Conservation (phyloP, 306 rosid species). For the Acmispon strigosus region DNA sequence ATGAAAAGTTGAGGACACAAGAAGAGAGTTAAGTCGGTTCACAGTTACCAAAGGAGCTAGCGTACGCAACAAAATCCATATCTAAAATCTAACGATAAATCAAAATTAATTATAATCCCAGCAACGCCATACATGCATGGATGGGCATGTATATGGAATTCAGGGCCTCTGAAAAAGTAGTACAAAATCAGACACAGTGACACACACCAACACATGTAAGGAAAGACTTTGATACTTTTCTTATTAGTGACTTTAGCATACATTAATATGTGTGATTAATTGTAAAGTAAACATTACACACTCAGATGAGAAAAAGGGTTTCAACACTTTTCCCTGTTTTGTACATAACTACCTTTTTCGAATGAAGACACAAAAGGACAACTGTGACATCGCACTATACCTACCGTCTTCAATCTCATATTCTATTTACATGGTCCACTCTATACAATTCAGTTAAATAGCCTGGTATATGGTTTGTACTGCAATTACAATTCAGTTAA, state of each 20-base stretch:
- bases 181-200: not conserved
- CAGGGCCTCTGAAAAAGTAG: conserved; percentile 4
- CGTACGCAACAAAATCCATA: not conserved
- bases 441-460: too few relatives aligned
- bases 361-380: conserved; percentile 33
- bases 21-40: conserved; percentile 18
- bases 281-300: conserved; percentile 17
- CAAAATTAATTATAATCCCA: not conserved
- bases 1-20: conserved; percentile 15
- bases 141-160: not conserved
- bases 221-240: not conserved
- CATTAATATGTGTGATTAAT: conserved; percentile 2
- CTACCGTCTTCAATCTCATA: not conserved
- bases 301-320: conserved; percentile 9
- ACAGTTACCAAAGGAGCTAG: conserved; percentile 5
- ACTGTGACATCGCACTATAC: conserved; percentile 39
- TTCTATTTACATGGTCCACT: too few relatives aligned
- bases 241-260: conserved; percentile 9
- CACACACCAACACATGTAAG: not conserved
- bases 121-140: conserved; percentile 2
- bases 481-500: too few relatives aligned
- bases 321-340: conserved; percentile 5
- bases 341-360: conserved; percentile 18
- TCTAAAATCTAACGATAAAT: not conserved
- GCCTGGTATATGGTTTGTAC: too few relatives aligned